Evolutionary conservation across 805 yeast species (phyloP).

Genomic region (Candida broadrunensis): DNA sequence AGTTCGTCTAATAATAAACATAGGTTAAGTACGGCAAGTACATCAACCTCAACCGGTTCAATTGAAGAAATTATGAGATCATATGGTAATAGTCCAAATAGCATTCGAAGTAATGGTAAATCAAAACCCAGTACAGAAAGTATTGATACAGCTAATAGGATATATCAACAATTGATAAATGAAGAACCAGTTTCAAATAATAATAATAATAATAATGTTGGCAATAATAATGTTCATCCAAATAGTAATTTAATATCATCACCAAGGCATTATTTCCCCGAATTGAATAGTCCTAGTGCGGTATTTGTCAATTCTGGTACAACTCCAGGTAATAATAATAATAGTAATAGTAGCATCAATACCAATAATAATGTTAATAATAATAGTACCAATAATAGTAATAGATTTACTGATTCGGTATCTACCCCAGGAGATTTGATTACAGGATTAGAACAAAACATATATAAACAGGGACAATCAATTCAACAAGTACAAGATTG

Average conservation of each 20-base stretch:
- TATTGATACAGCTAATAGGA: slow-evolving; percentile 18
- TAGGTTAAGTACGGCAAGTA: slow-evolving; percentile 2
- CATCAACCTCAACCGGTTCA: slow-evolving; percentile 11
- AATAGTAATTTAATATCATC: slow-evolving; percentile 16
- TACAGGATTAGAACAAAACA: slow-evolving; percentile 44
- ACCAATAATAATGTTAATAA: background rate
- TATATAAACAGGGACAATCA: slow-evolving; percentile 48
- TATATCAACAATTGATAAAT: slow-evolving; percentile 30
- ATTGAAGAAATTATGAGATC: slow-evolving; percentile 30
- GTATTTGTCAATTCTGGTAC: background rate
- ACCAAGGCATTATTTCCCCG: slow-evolving; percentile 33
- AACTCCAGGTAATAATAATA: background rate
- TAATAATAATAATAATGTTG: background rate
- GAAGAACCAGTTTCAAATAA: slow-evolving; percentile 9
- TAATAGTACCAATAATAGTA: background rate
- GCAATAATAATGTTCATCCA: background rate
- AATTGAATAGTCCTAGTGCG: slow-evolving; percentile 15
- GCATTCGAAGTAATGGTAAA: background rate
- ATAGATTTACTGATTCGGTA: background rate
- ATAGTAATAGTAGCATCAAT: background rate
- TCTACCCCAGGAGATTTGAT: slow-evolving; percentile 13
- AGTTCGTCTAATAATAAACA: background rate
- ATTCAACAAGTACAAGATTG: slow-evolving; percentile 57
- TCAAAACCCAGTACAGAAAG: slow-evolving; percentile 3
- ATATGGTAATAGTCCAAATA: slow-evolving; percentile 16